Conservation (phyloP, 495 filamentous ascomycete species). For the Podospora fimiseda region DNA sequence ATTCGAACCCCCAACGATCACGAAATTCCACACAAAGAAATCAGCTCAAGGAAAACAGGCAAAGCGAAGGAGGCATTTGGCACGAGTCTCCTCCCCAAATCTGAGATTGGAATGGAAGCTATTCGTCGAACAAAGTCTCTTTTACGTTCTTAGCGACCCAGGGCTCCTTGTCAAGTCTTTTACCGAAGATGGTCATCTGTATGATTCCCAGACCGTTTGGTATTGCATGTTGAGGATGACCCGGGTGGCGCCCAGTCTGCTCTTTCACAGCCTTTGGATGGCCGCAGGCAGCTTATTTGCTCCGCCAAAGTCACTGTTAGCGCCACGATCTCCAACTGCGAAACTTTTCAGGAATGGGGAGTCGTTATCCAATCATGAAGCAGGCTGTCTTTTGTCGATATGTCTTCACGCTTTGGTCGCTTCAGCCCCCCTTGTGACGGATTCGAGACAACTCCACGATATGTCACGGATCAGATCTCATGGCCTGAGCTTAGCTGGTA, state of each 20-base stretch:
- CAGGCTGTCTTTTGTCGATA: conserved; percentile 45
- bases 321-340: conserved; percentile 32
- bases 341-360: conserved; percentile 33
- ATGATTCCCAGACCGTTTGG: conserved; percentile 47
- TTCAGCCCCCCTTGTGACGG: conserved; percentile 42
- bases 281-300: conserved; percentile 61
- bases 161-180: conserved; percentile 62
- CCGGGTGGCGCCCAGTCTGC: conserved; percentile 45
- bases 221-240: conserved; percentile 49
- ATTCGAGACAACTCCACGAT: conserved; percentile 37
- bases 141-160: conserved; percentile 64
- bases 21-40: conserved; percentile 20
- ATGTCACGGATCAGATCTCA: conserved; percentile 49
- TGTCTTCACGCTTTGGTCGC: conserved; percentile 50
- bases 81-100: conserved; percentile 14
- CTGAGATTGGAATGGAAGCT: conserved; percentile 41
- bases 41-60: conserved; percentile 28
- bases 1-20: conserved; percentile 34
- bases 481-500: conserved; percentile 32
- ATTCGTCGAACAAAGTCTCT: conserved; percentile 69
- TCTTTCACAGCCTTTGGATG: conserved; percentile 73
- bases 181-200: conserved; percentile 37
- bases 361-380: conserved; percentile 36
- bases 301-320: conserved; percentile 52
- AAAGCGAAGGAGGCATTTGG: conserved; percentile 28